phyloP scores from a whole-genome alignment of 192 early-diverging fungal species.

The Coemansia sp. region DNA sequence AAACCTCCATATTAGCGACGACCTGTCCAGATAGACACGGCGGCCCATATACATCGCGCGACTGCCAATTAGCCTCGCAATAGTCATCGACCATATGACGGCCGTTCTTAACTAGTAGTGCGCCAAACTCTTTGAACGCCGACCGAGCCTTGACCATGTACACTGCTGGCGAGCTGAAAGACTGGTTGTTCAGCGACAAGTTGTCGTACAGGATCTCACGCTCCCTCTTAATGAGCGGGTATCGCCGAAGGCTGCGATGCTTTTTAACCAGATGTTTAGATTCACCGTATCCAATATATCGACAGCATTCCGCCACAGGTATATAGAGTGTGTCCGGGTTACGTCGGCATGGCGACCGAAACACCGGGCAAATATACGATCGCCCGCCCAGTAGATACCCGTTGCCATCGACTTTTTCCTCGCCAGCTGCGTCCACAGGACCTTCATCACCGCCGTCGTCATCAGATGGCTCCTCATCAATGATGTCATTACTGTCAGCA shows the following conservation, averaged over 20 bases:
- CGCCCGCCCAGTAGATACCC: conserved; percentile 3
- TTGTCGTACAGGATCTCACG: neutral
- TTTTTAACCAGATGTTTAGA: neutral
- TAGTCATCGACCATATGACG: conserved; percentile 4
- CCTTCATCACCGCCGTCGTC: neutral
- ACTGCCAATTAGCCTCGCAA: neutral
- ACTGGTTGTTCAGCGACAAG: neutral
- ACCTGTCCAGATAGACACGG: conserved; percentile 1
- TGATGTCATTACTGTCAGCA: neutral
- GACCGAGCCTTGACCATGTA: neutral
- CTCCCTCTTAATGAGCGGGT: neutral
- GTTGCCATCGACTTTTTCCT: neutral
- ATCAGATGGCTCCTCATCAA: neutral
- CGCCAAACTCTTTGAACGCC: conserved; percentile 1
- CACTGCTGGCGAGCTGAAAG: neutral
- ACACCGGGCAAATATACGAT: conserved; percentile 4
- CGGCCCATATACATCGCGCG: neutral
- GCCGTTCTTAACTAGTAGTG: conserved; percentile 1
- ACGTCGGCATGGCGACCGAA: conserved; percentile 3
- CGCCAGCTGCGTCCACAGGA: neutral
- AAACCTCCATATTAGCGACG: neutral
- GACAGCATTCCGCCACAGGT: neutral
- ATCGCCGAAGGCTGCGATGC: neutral
- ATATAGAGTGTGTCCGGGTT: neutral
- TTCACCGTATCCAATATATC: neutral